A percentile compares a stretch with the other conserved stretches of the same genome.
These are phyloP conservation scores for Claviceps citrina DNA, from an alignment of 2,329 filamentous ascomycete species.

Conservation along the genomic window DNA sequence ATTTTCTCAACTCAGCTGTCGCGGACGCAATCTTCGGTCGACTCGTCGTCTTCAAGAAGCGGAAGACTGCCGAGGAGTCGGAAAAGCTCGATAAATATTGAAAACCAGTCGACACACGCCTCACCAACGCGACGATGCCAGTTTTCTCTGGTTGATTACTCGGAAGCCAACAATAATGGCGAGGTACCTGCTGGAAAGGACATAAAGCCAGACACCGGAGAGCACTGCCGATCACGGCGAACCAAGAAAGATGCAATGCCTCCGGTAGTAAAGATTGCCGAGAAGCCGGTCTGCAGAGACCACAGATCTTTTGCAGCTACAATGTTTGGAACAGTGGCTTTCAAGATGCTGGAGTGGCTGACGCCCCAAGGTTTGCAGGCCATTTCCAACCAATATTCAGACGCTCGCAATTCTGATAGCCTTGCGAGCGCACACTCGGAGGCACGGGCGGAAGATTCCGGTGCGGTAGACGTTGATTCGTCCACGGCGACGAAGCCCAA, in stretches of 20 bases:
- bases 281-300: constrained; percentile 36
- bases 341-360: constrained; percentile 59
- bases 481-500: not conserved
- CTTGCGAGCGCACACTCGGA: constrained; percentile 2
- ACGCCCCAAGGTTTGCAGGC: constrained; percentile 40
- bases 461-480: not conserved
- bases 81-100: not conserved
- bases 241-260: not conserved
- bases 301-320: constrained; percentile 47
- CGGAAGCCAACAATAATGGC: not conserved
- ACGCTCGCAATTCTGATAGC: constrained; percentile 6
- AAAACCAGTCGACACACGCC: not conserved
- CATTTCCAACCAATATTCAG: constrained; percentile 25
- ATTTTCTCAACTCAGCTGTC: constrained; percentile 23
- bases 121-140: constrained; percentile 1
- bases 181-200: not conserved
- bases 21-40: constrained; percentile 4
- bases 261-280: constrained; percentile 24
- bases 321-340: constrained; percentile 48
- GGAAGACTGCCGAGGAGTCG: not conserved
- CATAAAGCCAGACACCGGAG: not conserved
- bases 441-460: not conserved
- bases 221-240: not conserved
- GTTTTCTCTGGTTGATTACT: not conserved
- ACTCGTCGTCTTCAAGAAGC: constrained; percentile 1